Evolutionary conservation across 257 asterid genomes (phyloP), one percentile per base, ranked within the genome.

Genomic region (Nemophila menziesii): DNA sequence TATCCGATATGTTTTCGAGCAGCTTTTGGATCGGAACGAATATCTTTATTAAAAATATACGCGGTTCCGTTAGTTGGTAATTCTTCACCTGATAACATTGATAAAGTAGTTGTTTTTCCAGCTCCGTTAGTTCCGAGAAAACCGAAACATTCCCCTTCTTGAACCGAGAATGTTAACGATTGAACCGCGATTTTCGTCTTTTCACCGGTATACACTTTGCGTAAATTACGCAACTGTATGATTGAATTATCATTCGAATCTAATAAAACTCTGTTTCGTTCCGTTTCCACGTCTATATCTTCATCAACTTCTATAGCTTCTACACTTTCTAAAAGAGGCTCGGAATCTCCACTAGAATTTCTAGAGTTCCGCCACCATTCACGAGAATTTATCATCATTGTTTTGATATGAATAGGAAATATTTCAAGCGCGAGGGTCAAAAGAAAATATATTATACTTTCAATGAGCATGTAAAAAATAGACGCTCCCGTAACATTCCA

Each of bases 141-240:
- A 33, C 96, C 98, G 58, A 89, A 89, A 67, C 98, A 89, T 56
- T 89, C 96, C 45, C 98, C 98, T 79, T 84, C 94, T 60, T 78
- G 92, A 17, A 89, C 96, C 18, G 98, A 74, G 62, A 84, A 89
- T 38, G 94, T 70, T 79, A 89, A 70, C 13, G 96, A 78, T 64
- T 84, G 62, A 43, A 89, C 98, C 42, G 98, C 94, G 62, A 69
- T 47, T 79, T 89, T 89, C 40, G 78, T 44, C 63, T 72, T 78
- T 57, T 71, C 86, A 57, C 93, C 90, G 40, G 85, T 76, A 72
- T 76, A 89, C 46, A 89, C 96, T 94, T 89, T 89, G 18, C 80
- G 85, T 56, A 89, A 94, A 74, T 89, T 84, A 56, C 58, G 73
- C 51, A 89, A 78, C 68, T 56, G 72, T 46, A 84, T 60, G 54